A percentile compares a stretch with the other conserved stretches of the same genome.
These are phyloP conservation scores for Vicia sativa DNA, from an alignment of 306 rosid species.

Conservation along the genomic window DNA sequence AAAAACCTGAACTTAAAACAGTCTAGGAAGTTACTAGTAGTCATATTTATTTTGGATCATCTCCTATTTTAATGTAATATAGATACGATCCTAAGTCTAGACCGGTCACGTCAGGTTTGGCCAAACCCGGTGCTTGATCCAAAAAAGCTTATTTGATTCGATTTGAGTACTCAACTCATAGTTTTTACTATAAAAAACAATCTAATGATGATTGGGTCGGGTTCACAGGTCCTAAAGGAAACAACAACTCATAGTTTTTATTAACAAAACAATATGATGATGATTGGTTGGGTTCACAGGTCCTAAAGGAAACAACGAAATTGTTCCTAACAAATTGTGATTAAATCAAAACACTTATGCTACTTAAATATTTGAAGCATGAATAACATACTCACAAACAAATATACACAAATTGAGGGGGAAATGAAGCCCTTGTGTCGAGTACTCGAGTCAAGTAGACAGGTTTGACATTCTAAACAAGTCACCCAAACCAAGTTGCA, in stretches of 20 bases:
- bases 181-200: background rate
- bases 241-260: background rate
- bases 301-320: background rate
- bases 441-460: background rate
- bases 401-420: background rate
- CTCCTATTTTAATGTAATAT: background rate
- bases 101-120: background rate
- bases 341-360: background rate
- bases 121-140: background rate
- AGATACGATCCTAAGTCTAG: background rate
- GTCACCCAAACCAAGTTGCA: background rate
- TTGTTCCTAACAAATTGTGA: too few species aligned
- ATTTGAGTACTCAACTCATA: background rate
- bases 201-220: background rate
- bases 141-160: background rate
- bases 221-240: background rate
- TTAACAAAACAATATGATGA: background rate
- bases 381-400: background rate
- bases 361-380: background rate
- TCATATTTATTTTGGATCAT: background rate
- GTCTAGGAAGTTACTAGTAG: background rate
- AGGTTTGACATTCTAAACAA: background rate
- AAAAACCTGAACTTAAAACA: constrained; percentile 64
- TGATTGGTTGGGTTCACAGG: background rate
- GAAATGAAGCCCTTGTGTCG: background rate